These are phyloP conservation scores for Aureococcus anophagefferens DNA, from an alignment of 108 stramenopile genomes.

Conservation along the genomic window DNA sequence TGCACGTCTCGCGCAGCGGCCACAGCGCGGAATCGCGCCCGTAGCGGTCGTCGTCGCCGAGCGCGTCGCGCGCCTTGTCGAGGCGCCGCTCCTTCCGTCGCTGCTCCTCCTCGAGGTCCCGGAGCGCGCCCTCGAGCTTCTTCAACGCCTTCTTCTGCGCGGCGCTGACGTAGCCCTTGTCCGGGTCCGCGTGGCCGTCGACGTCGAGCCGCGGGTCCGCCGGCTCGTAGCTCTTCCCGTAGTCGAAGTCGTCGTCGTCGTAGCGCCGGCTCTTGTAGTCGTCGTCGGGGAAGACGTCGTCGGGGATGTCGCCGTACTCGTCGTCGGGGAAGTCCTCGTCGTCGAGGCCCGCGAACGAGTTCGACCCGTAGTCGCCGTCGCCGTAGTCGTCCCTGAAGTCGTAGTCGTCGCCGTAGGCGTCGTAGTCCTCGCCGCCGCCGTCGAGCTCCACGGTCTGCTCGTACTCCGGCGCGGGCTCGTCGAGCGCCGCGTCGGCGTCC, in stretches of 20 bases:
- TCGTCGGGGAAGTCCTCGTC: constrained; percentile 10
- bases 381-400: not conserved
- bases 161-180: not conserved
- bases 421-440: not conserved
- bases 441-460: too few relatives aligned
- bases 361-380: not conserved
- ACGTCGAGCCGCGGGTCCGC: constrained; percentile 10
- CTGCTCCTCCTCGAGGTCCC: constrained; percentile 5
- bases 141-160: constrained; percentile 10
- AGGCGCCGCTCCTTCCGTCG: too few relatives aligned
- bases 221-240: not conserved
- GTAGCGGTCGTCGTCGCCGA: constrained; percentile 14
- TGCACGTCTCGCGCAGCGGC: constrained; percentile 24
- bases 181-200: constrained; percentile 4
- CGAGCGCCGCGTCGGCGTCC: not conserved
- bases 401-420: not conserved
- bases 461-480: not conserved
- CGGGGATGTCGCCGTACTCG: not conserved
- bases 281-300: too few relatives aligned
- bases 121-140: not conserved
- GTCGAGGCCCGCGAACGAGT: constrained; percentile 3
- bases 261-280: too few relatives aligned
- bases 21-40: constrained; percentile 17
- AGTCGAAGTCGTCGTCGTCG: too few relatives aligned
- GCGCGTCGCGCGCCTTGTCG: not conserved